Evolutionary conservation across 2,329 filamentous ascomycete genomes (phyloP), one percentile per base, ranked within the genome.

Genomic region (Cercospora zeina): DNA sequence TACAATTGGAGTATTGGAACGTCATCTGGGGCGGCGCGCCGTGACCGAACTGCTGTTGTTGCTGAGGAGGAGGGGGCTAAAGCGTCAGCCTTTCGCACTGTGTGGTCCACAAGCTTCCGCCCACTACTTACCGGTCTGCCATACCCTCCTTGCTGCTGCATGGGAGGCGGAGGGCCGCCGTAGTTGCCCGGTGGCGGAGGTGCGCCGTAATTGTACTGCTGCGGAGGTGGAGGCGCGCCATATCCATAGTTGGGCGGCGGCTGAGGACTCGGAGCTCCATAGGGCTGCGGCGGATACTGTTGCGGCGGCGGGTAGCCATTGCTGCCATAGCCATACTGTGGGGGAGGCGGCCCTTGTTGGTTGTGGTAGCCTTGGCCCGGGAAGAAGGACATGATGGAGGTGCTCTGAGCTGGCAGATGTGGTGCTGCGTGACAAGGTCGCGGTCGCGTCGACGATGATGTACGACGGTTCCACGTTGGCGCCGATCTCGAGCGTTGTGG

Each of bases 1-100:
- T 96, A 75, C 93, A 97, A 68, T 89, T 89, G 51, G 92, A 96
- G 77, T 97, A 97, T 76, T 93, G 90, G 77, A 93, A 97, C 49
- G 82, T 86, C 76, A 96, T 96, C 70, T 83, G 83, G 66, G 86
- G 82, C 16, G 92, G 92, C 13, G 93, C 92, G 61, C 91, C 92
- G 64, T 87, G 82, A 60, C 92, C 90, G 72, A 95, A 95, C 65
- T 83, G 81, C 74, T 93, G 89, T 59, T 66, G 66, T 36, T 70
- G 66, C 47, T 70, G 69, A 4, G 75, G 75, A 39, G 73, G 75
- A 21, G 75, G 73, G 42, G 71, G 70, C 67, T 62, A 68, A 70
- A 58, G 55, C 27, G 31, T 58, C 56, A 67, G 68, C 58, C 49
- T 53, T 47, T 45, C 55, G 37, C 55, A 31, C 30, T 34, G 14